Conservation (phyloP, 139 green algal genomes). For the Coelastrella sp. region DNA sequence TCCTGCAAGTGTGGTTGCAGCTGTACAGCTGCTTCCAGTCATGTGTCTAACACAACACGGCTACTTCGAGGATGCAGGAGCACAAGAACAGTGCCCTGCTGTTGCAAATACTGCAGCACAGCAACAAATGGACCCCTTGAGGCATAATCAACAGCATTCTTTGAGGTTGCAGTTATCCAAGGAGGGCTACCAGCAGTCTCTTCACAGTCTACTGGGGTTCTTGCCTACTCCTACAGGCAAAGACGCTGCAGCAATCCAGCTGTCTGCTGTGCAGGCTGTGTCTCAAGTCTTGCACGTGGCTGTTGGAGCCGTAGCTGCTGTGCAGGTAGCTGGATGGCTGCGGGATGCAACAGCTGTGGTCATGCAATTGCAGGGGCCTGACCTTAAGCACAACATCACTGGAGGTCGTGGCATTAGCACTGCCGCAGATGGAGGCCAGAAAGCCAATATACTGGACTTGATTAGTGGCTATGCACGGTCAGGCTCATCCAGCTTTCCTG, state of each 20-base stretch:
- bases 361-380: background rate
- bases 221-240: background rate
- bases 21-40: background rate
- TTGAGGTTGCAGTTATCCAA: too few relatives aligned
- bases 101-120: background rate
- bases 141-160: too few relatives aligned
- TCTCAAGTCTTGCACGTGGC: background rate
- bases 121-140: too few relatives aligned
- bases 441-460: too few relatives aligned
- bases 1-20: background rate
- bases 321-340: conserved; percentile 12
- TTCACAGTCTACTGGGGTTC: background rate
- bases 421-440: too few relatives aligned
- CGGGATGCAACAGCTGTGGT: background rate
- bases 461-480: too few relatives aligned
- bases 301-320: background rate
- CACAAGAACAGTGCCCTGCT: background rate
- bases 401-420: too few relatives aligned
- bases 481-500: too few relatives aligned
- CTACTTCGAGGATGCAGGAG: background rate
- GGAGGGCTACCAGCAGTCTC: background rate
- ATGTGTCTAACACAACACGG: conserved; percentile 21
- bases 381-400: background rate
- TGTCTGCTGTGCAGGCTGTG: background rate
- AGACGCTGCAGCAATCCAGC: conserved; percentile 1